These are phyloP conservation scores for Angomonas desouzai DNA, from an alignment of 208 protist species.

Conservation along the genomic window DNA sequence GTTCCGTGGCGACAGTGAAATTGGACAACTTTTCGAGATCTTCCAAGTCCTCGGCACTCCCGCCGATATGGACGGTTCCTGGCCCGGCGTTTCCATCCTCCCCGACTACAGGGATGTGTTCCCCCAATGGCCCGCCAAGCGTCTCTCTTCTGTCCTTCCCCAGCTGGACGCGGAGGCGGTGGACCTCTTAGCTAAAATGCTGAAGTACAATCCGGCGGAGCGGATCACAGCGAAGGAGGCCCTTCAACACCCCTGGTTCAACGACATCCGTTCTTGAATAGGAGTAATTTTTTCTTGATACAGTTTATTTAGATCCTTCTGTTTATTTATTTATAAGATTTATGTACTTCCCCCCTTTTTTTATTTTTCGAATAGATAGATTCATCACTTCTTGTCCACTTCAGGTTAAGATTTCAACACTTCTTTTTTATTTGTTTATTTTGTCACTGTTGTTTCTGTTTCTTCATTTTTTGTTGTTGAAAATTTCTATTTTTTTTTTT, in stretches of 20 bases:
- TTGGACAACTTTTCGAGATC: conserved; percentile 98
- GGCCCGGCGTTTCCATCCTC: conserved; percentile 97
- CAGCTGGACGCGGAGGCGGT: conserved; percentile 75
- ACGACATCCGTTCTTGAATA: conserved; percentile 44
- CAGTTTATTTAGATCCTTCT: background rate
- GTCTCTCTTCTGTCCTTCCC: conserved; percentile 56
- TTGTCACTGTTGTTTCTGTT: conserved; percentile 9
- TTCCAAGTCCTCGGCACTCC: conserved; percentile 97
- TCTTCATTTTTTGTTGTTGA: background rate
- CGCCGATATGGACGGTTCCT: conserved; percentile 90
- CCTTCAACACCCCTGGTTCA: conserved; percentile 90
- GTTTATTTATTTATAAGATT: conserved; percentile 9
- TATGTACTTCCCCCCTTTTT: conserved; percentile 19
- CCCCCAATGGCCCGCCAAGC: conserved; percentile 88
- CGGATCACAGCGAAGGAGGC: conserved; percentile 89
- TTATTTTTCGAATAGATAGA: conserved; percentile 11
- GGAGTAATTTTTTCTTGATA: conserved; percentile 1
- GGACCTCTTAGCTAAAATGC: conserved; percentile 87
- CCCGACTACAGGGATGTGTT: conserved; percentile 97
- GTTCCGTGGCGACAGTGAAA: conserved; percentile 97
- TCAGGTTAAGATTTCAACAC: background rate
- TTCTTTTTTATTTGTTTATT: conserved; percentile 10
- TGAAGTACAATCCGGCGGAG: conserved; percentile 84
- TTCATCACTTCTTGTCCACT: conserved; percentile 8
- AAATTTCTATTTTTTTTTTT: conserved; percentile 11